Evolutionary conservation across 495 filamentous ascomycete species (phyloP).

Genomic region (Aspergillus incahuasiensis): DNA sequence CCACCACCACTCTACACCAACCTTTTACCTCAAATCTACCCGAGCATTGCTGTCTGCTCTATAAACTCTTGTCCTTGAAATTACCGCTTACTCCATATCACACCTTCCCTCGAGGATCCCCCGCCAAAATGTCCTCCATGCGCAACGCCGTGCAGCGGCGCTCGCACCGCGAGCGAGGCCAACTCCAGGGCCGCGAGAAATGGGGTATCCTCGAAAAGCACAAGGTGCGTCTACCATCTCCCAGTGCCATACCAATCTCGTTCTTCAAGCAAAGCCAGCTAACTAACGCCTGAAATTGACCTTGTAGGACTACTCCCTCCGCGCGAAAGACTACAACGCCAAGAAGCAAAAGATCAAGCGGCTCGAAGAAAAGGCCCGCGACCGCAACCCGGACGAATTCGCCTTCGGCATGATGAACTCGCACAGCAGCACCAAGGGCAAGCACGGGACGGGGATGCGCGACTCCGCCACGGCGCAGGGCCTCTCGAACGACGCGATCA

Average conservation of each 20-base stretch:
- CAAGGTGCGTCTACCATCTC: slow-evolving; percentile 48
- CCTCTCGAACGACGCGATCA: slow-evolving; percentile 64
- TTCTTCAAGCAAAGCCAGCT: no score
- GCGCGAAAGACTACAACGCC: slow-evolving; percentile 78
- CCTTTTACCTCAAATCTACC: neutral
- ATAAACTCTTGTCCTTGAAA: neutral
- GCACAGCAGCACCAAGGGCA: slow-evolving; percentile 48
- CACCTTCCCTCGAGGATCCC: neutral
- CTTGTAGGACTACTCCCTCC: slow-evolving; percentile 79
- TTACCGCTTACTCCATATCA: neutral
- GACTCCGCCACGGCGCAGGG: slow-evolving; percentile 34
- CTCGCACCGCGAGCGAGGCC: slow-evolving; percentile 82
- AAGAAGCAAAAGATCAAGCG: slow-evolving; percentile 78
- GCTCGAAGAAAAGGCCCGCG: slow-evolving; percentile 72
- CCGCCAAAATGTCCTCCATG: slow-evolving; percentile 66
- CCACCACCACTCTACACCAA: neutral
- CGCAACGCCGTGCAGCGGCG: slow-evolving; percentile 73
- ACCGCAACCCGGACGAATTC: slow-evolving; percentile 96
- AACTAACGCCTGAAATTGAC: no score
- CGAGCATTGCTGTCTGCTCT: no score
- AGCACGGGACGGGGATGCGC: slow-evolving; percentile 52
- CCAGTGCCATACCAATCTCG: no score
- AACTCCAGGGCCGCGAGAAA: slow-evolving; percentile 74
- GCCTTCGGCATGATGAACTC: slow-evolving; percentile 80
- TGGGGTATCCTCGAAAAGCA: slow-evolving; percentile 86